Base-by-base conservation (phyloP, 495 filamentous ascomycete genomes). In the Aspergillus ostianus region DNA sequence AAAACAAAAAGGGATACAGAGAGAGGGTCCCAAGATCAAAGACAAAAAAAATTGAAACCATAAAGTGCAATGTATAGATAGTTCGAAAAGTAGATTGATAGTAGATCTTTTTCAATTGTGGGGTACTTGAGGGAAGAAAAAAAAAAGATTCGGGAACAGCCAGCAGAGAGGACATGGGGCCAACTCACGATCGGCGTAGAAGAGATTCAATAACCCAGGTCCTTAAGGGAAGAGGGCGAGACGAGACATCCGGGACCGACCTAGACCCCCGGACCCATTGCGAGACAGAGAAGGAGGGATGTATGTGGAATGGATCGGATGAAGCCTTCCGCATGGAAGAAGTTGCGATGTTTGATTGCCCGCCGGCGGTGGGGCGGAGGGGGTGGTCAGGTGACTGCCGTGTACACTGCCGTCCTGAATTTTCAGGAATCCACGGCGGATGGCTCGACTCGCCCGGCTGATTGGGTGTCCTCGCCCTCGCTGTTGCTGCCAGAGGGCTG, bases 141-240 rank as follows among this genome's bases (percentile, higher is more conserved):
- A 41, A 46, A 56, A 60, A 56, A 29, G 20, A 57, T 8, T n/a
- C 23, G 54, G 47, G 57, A 51, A 56, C 49, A 52, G n/a, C 46
- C 20, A 46, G 26, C 27, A 60, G 46, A 46, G 49, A 57, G 46
- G 32, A 61, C 19, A 63, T 48, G 51, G 62, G 63, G 57, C 53
- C 47, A 60, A 76, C 75, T 78, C 67, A 78, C 75, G 73, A 74
- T 76, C 69, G 72, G 72, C 73, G 65, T 65, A 67, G 60, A 53
- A 69, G 57, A 47, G 60, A 64, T 47, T 63, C 63, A 67, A 67
- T 67, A 20, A 20, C 47, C 64, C 58, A 62, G 54, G 63, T 20
- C 47, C 41, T 32, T 41, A 45, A 36, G 27, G 52, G 55, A 46
- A 26, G 46, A 54, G 26, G 27, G 51, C 7, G 23, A 20, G 48